A percentile compares a stretch with the other conserved stretches of the same genome.
These are phyloP conservation scores for Hypoxylon intermedium DNA, from an alignment of 495 filamentous ascomycete genomes.

Conservation along the genomic window DNA sequence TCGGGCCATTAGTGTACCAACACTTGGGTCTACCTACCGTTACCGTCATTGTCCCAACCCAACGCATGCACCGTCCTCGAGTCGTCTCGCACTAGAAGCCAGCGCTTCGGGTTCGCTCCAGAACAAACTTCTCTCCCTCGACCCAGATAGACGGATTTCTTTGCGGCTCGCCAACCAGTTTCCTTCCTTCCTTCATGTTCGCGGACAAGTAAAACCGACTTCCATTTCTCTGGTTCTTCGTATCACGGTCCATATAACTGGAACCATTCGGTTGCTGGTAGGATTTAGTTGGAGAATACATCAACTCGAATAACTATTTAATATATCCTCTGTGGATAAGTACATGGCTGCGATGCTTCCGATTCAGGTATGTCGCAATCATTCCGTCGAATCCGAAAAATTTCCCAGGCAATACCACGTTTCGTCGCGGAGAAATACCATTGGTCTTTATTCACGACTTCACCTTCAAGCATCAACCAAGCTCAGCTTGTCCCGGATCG, in stretches of 20 bases:
- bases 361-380: slow-evolving; percentile 37
- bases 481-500: background rate
- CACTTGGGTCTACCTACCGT: background rate
- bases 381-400: slow-evolving; percentile 8
- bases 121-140: slow-evolving; percentile 32
- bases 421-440: background rate
- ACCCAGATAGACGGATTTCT: slow-evolving; percentile 36
- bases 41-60: slow-evolving; percentile 19
- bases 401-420: slow-evolving; percentile 1
- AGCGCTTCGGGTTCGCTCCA: slow-evolving; percentile 29
- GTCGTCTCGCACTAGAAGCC: slow-evolving; percentile 32
- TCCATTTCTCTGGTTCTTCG: slow-evolving; percentile 25
- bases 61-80: slow-evolving; percentile 21
- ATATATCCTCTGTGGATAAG: slow-evolving; percentile 3
- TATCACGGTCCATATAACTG: slow-evolving; percentile 28
- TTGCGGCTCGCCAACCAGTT: slow-evolving; percentile 10
- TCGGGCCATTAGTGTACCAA: slow-evolving; percentile 6
- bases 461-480: background rate
- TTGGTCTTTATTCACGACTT: background rate
- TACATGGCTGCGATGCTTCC: slow-evolving; percentile 30
- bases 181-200: slow-evolving; percentile 18
- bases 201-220: slow-evolving; percentile 27
- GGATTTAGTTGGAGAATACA: slow-evolving; percentile 18
- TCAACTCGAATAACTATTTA: slow-evolving; percentile 12
- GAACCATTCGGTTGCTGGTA: slow-evolving; percentile 11